Base-by-base conservation (phyloP, 371 early-diverging fungal genomes). In the Saksenaea oblongispora region DNA sequence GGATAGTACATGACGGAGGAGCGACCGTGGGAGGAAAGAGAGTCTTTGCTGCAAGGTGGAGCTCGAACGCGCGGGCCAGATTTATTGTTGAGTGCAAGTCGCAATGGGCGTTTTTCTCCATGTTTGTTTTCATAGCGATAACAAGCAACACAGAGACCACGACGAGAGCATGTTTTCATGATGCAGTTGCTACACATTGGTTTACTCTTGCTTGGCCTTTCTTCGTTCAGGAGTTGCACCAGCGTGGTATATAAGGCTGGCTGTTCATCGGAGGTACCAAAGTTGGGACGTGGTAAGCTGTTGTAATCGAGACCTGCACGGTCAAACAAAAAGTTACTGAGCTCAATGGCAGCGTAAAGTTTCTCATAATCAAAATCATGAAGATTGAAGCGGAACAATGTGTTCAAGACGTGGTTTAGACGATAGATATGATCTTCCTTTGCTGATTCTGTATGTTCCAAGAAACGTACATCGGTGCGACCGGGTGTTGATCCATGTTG, bases 391-490 rank as follows among this genome's bases (percentile, higher is more conserved):
- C 81, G 76, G 28, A 81, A 81, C 3, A 81, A 57, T 1, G 76
- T 74, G 34, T 81, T 81, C 35, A 81, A 56, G 13, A 78, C 75
- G 61, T 78, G 68, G 51, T 81, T 81, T 10, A 81, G 59, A n/a
- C 81, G 69, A 27, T 76, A 81, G 24, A 81, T 74, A 42, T 78
- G 78, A 37, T 81, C 81, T 54, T 78, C 76, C 56, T 81, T 81
- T 8, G 81, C 81, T 37, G 71, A 59, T 17, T 64, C 63, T 15
- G 73, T 76, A 62, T 81, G 74, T 41, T 76, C 78, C 9, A 78
- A 28, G 34, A 81, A 81, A 0, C 81, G 65, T 31, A 81, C 71
- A 26, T 78, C 78, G 3, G 76, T 75, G 35, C 81, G 72, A n/a
- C 81, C 81, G 5, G 78, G 78, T 3, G 72, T 72, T 9, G 58